Percentiles rank a stretch among this genome's conserved stretches.
Evolutionary conservation across 1,284 basidiomycete genomes (phyloP).

Genomic region (Leccinum griseonigrum): DNA sequence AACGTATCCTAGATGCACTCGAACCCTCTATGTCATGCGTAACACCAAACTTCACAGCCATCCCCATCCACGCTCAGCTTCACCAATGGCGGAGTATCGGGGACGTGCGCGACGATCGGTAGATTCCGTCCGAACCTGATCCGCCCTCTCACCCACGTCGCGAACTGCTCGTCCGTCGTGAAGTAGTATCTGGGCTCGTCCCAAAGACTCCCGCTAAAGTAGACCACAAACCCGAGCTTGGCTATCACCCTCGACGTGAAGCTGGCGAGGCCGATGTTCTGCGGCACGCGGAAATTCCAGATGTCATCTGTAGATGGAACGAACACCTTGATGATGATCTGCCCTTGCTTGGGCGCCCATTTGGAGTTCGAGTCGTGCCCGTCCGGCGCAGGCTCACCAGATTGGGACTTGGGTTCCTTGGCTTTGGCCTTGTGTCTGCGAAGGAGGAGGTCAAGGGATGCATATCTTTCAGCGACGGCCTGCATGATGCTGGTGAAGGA

Average conservation of each 20-base stretch:
- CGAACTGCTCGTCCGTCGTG: slow-evolving; percentile 24
- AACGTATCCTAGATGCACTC: background rate
- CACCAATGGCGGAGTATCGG: slow-evolving; percentile 16
- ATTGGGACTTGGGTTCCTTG: background rate
- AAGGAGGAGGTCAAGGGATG: slow-evolving; percentile 18
- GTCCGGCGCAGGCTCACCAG: background rate
- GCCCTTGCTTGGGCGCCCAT: slow-evolving; percentile 36
- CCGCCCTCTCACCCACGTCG: slow-evolving; percentile 22
- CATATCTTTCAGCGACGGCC: slow-evolving; percentile 16
- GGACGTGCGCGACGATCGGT: slow-evolving; percentile 29
- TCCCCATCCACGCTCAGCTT: slow-evolving; percentile 15
- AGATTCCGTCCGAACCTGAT: slow-evolving; percentile 32
- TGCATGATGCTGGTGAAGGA: slow-evolving; percentile 17
- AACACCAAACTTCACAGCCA: slow-evolving; percentile 26
- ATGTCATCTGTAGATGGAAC: slow-evolving; percentile 40
- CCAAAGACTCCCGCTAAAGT: slow-evolving; percentile 34
- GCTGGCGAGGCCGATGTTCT: slow-evolving; percentile 26
- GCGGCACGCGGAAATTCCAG: slow-evolving; percentile 39
- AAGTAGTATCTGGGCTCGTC: slow-evolving; percentile 33
- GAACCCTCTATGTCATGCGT: slow-evolving; percentile 5
- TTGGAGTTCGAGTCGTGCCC: slow-evolving; percentile 8
- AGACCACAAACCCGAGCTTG: slow-evolving; percentile 38
- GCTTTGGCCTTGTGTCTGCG: slow-evolving; percentile 16
- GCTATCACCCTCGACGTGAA: slow-evolving; percentile 34
- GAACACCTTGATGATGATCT: slow-evolving; percentile 41